A percentile compares a stretch with the other conserved stretches of the same genome.
These are phyloP conservation scores for Saccharomycopsis babjevae DNA, from an alignment of 805 yeast genomes.

Conservation along the genomic window DNA sequence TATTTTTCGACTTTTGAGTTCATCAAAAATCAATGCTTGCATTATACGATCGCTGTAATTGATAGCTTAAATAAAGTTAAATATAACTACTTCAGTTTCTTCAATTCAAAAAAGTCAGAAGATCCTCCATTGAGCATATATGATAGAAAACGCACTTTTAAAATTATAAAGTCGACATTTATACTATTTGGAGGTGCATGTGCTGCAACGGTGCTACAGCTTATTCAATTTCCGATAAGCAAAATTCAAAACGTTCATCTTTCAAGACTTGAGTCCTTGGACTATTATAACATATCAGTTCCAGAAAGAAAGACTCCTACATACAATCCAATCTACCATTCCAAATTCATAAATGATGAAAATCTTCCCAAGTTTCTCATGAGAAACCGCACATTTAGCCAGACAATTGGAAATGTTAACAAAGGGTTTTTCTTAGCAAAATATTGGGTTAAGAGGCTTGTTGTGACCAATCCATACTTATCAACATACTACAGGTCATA, in stretches of 20 bases:
- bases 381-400: neutral
- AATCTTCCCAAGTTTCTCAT: slow-evolving; percentile 7
- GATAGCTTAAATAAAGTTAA: slow-evolving; percentile 35
- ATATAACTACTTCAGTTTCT: slow-evolving; percentile 20
- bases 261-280: slow-evolving; percentile 70
- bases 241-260: slow-evolving; percentile 74
- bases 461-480: slow-evolving; percentile 22
- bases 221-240: slow-evolving; percentile 74
- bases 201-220: slow-evolving; percentile 68
- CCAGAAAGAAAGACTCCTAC: slow-evolving; percentile 18
- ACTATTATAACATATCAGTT: slow-evolving; percentile 25
- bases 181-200: slow-evolving; percentile 77
- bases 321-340: slow-evolving; percentile 7
- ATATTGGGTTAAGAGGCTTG: slow-evolving; percentile 20
- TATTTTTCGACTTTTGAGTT: slow-evolving; percentile 76
- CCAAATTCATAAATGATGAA: slow-evolving; percentile 10
- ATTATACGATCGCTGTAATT: slow-evolving; percentile 36
- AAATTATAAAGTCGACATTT: slow-evolving; percentile 54
- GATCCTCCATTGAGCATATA: slow-evolving; percentile 15
- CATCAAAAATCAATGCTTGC: slow-evolving; percentile 59
- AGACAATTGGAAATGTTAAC: slow-evolving; percentile 3
- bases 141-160: slow-evolving; percentile 25
- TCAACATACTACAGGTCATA: slow-evolving; percentile 61
- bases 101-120: slow-evolving; percentile 16
- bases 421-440: slow-evolving; percentile 4